Conservation (phyloP, 1,139 yeast genomes). For the Yamadazyma triangularis region DNA sequence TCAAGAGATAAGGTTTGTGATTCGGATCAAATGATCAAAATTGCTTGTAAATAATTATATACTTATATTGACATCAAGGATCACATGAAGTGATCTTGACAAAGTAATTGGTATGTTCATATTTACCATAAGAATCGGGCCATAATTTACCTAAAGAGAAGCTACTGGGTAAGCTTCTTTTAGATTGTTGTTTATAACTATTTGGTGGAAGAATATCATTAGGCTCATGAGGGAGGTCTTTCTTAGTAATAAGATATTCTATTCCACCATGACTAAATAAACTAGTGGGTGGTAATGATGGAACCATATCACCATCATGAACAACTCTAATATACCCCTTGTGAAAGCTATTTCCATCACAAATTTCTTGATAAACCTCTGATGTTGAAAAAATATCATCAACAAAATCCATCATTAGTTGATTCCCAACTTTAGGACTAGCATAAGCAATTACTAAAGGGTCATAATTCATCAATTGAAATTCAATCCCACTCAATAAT, state of each 20-base stretch:
- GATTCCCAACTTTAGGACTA: slow-evolving; percentile 59
- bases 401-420: slow-evolving; percentile 43
- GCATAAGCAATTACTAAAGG: slow-evolving; percentile 58
- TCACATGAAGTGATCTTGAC: slow-evolving; percentile 30
- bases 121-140: slow-evolving; percentile 23
- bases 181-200: too few species aligned
- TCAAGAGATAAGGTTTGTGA: slow-evolving; percentile 54
- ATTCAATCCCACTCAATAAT: slow-evolving; percentile 55
- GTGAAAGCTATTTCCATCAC: slow-evolving; percentile 13
- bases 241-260: slow-evolving; percentile 42
- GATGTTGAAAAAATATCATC: slow-evolving; percentile 44
- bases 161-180: too few species aligned
- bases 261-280: slow-evolving; percentile 46
- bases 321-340: slow-evolving; percentile 46
- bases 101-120: slow-evolving; percentile 33
- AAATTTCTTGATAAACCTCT: slow-evolving; percentile 13
- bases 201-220: slow-evolving; percentile 19
- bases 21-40: slow-evolving; percentile 46
- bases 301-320: slow-evolving; percentile 55
- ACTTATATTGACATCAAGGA: slow-evolving; percentile 1
- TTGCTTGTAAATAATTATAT: slow-evolving; percentile 14
- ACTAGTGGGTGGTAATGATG: slow-evolving; percentile 51
- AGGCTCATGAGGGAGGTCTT: slow-evolving; percentile 41
- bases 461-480: slow-evolving; percentile 44
- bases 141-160: slow-evolving; percentile 13